phyloP scores from a whole-genome alignment of 2,329 filamentous ascomycete species.

The Stagonosporopsis tanaceti region DNA sequence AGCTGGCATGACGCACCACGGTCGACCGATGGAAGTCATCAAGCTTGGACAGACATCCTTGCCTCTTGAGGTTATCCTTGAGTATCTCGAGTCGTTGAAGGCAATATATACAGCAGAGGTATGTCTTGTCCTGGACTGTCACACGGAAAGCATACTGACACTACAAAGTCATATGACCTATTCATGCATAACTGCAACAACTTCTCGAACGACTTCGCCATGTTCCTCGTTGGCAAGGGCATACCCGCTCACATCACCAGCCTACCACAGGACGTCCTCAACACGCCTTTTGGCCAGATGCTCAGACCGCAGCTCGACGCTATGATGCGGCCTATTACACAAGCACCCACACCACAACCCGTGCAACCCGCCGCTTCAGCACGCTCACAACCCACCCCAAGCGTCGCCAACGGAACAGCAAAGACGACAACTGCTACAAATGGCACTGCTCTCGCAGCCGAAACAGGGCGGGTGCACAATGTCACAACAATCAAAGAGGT shows the following conservation, averaged over 20 bases:
- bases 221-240: conserved; percentile 85
- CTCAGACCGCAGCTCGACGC: conserved; percentile 77
- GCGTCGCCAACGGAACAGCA: conserved; percentile 18
- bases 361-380: conserved; percentile 29
- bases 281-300: conserved; percentile 89
- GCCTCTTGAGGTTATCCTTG: conserved; percentile 80
- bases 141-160: neutral
- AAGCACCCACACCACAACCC: conserved; percentile 59
- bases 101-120: conserved; percentile 83
- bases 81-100: conserved; percentile 86
- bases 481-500: conserved; percentile 68
- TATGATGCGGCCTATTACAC: conserved; percentile 69
- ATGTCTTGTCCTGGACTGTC: conserved; percentile 4
- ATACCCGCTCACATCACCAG: conserved; percentile 88
- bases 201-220: conserved; percentile 90
- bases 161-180: conserved; percentile 75
- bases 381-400: conserved; percentile 21
- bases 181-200: conserved; percentile 94
- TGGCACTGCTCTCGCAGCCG: conserved; percentile 28
- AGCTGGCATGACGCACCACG: conserved; percentile 87
- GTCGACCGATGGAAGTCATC: conserved; percentile 78
- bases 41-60: conserved; percentile 79
- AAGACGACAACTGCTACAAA: conserved; percentile 15
- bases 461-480: conserved; percentile 64
- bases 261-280: conserved; percentile 83